phyloP scores from a whole-genome alignment of 495 filamentous ascomycete species.

The Podospora pseudopauciseta region DNA sequence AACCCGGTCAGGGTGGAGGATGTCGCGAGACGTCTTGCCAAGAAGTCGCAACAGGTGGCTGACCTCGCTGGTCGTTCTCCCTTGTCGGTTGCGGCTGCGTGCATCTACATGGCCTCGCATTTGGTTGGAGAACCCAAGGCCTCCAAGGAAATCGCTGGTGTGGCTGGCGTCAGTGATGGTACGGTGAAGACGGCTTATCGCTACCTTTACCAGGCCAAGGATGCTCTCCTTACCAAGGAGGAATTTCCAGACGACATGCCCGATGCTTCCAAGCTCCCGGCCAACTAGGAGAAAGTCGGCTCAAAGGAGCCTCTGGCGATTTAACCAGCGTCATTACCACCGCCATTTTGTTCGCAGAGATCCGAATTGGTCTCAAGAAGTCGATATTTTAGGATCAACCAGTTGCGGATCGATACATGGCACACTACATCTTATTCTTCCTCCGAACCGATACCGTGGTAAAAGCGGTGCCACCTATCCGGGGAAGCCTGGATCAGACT shows the following conservation, averaged over 20 bases:
- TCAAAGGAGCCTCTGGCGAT: not conserved
- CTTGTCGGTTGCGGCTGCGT: constrained; percentile 87
- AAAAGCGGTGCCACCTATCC: not conserved
- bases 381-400: not conserved
- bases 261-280: constrained; percentile 64
- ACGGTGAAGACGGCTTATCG: constrained; percentile 96
- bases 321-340: not conserved
- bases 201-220: constrained; percentile 67
- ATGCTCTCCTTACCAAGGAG: constrained; percentile 68
- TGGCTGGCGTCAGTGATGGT: constrained; percentile 87
- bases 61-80: constrained; percentile 90
- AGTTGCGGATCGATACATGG: not conserved
- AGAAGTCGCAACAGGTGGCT: constrained; percentile 65
- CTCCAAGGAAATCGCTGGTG: constrained; percentile 76
- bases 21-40: constrained; percentile 69
- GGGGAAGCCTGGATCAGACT: not conserved
- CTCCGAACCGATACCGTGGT: not conserved
- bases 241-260: constrained; percentile 68
- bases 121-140: constrained; percentile 73
- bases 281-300: constrained; percentile 20
- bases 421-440: not conserved
- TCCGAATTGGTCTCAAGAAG: not conserved
- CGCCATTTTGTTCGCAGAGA: not conserved
- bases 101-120: constrained; percentile 90
- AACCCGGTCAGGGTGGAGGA: constrained; percentile 64